A percentile compares a stretch with the other conserved stretches of the same genome.
These are phyloP conservation scores for Serendipita indica DNA, from an alignment of 768 basidiomycete genomes.

Conservation along the genomic window DNA sequence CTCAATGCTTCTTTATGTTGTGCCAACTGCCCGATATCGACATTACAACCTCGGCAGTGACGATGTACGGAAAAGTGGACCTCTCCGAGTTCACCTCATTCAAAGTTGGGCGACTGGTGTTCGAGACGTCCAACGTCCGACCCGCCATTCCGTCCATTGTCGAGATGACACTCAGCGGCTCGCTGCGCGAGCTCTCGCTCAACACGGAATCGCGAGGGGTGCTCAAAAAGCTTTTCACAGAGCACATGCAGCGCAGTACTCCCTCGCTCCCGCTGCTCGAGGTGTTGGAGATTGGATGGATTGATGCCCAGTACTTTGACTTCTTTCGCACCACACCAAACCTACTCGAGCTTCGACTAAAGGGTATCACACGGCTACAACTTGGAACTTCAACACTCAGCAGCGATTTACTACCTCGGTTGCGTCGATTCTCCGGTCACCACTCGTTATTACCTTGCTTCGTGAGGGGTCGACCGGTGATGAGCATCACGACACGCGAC, in stretches of 20 bases:
- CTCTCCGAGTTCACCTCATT: background rate
- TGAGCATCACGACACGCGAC: background rate
- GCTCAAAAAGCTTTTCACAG: background rate
- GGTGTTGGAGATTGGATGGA: background rate
- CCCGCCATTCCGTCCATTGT: background rate
- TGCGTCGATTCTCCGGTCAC: background rate
- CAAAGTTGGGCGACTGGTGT: background rate
- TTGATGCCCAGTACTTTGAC: background rate
- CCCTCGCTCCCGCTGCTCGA: background rate
- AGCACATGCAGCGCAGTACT: background rate
- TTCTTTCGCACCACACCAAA: conserved; percentile 3
- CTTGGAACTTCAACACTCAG: background rate
- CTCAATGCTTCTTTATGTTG: background rate
- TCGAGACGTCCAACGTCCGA: background rate
- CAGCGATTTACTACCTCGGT: background rate
- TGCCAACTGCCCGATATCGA: background rate
- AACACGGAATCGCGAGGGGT: background rate
- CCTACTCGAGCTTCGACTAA: background rate
- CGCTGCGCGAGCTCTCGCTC: background rate
- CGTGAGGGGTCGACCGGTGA: background rate
- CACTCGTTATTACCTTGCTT: background rate
- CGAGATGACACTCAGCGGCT: background rate
- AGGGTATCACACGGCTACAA: background rate
- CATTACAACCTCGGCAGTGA: background rate
- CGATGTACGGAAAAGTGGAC: background rate